A percentile compares a stretch with the other conserved stretches of the same genome.
These are phyloP conservation scores for Ophiosphaerella narmari DNA, from an alignment of 2,329 filamentous ascomycete species.

Conservation along the genomic window DNA sequence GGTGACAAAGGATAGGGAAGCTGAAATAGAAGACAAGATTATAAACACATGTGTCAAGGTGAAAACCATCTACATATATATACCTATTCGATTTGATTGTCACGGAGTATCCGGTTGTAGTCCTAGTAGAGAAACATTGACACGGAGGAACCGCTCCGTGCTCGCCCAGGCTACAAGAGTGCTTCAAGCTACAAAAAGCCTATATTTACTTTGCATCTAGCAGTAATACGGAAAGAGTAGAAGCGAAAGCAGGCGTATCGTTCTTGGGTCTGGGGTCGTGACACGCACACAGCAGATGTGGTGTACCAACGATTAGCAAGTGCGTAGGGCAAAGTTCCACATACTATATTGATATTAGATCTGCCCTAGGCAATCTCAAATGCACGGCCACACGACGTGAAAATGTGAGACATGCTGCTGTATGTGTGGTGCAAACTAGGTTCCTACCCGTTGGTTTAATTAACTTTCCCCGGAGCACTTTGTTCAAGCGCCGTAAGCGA, in stretches of 20 bases:
- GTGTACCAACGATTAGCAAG: slow-evolving; percentile 1
- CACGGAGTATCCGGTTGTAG: background rate
- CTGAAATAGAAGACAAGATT: background rate
- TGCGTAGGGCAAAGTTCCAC: slow-evolving; percentile 6
- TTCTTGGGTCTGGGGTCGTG: slow-evolving; percentile 3
- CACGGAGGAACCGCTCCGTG: background rate
- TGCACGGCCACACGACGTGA: slow-evolving; percentile 3
- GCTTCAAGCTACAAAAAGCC: slow-evolving; percentile 8
- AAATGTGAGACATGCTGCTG: slow-evolving; percentile 6
- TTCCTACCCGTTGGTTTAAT: slow-evolving; percentile 19
- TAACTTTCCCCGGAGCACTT: slow-evolving; percentile 19
- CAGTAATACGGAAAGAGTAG: slow-evolving; percentile 7
- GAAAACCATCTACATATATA: slow-evolving; percentile 9
- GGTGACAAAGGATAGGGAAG: background rate
- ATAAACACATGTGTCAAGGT: background rate
- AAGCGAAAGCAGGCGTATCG: slow-evolving; percentile 4
- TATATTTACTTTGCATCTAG: background rate
- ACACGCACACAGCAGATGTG: slow-evolving; percentile 1
- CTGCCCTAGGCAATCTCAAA: background rate
- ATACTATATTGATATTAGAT: slow-evolving; percentile 22
- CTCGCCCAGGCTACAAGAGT: slow-evolving; percentile 5
- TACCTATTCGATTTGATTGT: background rate
- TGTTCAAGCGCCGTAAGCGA: slow-evolving; percentile 25
- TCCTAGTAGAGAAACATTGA: background rate
- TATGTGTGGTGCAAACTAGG: slow-evolving; percentile 4